Conservation (phyloP, 805 yeast species). For the Sporopachydermia quercuum region DNA sequence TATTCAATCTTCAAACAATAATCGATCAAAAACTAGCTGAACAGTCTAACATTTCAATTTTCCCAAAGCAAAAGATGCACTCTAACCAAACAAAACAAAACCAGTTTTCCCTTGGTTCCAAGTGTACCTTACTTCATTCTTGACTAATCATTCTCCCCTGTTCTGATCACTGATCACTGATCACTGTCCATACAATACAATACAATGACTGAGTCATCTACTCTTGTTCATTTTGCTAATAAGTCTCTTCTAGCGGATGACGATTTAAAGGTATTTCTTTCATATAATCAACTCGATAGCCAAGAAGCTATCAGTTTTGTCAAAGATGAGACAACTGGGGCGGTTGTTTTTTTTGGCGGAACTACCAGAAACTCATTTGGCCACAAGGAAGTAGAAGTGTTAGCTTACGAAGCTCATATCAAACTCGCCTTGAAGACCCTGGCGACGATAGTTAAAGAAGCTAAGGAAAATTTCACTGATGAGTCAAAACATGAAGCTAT, state of each 20-base stretch:
- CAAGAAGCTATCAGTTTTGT: constrained; percentile 21
- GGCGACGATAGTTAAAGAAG: constrained; percentile 19
- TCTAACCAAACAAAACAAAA: too few relatives aligned
- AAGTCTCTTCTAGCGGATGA: background rate
- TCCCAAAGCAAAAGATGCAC: too few relatives aligned
- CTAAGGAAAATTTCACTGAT: constrained; percentile 16
- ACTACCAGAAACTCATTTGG: constrained; percentile 32
- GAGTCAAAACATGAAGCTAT: constrained; percentile 12
- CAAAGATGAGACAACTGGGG: constrained; percentile 30
- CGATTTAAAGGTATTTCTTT: background rate
- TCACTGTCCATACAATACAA: too few relatives aligned
- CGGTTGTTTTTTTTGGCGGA: constrained; percentile 34
- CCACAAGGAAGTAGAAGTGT: constrained; percentile 23
- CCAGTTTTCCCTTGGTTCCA: too few relatives aligned
- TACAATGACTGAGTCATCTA: too few relatives aligned
- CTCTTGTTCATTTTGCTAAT: too few relatives aligned
- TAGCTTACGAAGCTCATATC: constrained; percentile 32
- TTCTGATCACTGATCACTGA: too few relatives aligned
- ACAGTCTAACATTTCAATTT: too few relatives aligned
- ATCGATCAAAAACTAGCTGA: too few relatives aligned
- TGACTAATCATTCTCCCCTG: too few relatives aligned
- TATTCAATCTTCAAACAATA: too few relatives aligned
- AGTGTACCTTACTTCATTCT: too few relatives aligned
- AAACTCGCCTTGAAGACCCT: constrained; percentile 27
- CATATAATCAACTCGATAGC: background rate